Percentiles rank a stretch among this genome's conserved stretches.
These are phyloP conservation scores for Candida buenavistaensis DNA, from an alignment of 1,139 yeast species.

Conservation along the genomic window DNA sequence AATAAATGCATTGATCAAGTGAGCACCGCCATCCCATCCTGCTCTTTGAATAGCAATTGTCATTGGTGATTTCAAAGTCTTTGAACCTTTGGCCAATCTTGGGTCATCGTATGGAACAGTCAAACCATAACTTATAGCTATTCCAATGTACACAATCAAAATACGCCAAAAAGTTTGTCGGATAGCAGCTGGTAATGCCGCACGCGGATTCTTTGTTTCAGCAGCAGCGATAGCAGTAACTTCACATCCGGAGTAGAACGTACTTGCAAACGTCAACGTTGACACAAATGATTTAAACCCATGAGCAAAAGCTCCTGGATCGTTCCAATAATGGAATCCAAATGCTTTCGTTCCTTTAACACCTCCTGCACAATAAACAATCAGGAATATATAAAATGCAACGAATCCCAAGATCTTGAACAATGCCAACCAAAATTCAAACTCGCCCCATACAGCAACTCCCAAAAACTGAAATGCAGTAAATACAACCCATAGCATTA, in stretches of 20 bases:
- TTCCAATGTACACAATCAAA: conserved; percentile 54
- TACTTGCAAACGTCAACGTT: conserved; percentile 70
- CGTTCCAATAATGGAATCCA: conserved; percentile 52
- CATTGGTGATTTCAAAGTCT: conserved; percentile 44
- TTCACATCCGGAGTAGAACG: conserved; percentile 59
- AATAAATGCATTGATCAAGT: conserved; percentile 52
- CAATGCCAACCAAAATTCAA: conserved; percentile 64
- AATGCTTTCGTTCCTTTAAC: conserved; percentile 52
- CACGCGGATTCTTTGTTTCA: conserved; percentile 55
- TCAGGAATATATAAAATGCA: conserved; percentile 59
- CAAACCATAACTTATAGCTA: conserved; percentile 52
- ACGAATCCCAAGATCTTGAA: conserved; percentile 54
- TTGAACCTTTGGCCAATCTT: conserved; percentile 22
- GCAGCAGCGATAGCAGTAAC: conserved; percentile 58
- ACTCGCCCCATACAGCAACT: conserved; percentile 63
- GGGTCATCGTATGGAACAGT: conserved; percentile 56
- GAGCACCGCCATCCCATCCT: conserved; percentile 51
- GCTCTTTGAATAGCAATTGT: conserved; percentile 44
- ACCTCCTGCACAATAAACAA: conserved; percentile 69
- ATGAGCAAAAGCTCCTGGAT: conserved; percentile 49
- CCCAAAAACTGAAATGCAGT: conserved; percentile 57
- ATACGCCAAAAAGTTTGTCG: conserved; percentile 59
- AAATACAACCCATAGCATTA: conserved; percentile 57
- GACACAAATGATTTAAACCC: conserved; percentile 71
- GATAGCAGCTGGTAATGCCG: conserved; percentile 58